phyloP scores from a whole-genome alignment of 2,329 filamentous ascomycete species.

The Aspergillus ustus region DNA sequence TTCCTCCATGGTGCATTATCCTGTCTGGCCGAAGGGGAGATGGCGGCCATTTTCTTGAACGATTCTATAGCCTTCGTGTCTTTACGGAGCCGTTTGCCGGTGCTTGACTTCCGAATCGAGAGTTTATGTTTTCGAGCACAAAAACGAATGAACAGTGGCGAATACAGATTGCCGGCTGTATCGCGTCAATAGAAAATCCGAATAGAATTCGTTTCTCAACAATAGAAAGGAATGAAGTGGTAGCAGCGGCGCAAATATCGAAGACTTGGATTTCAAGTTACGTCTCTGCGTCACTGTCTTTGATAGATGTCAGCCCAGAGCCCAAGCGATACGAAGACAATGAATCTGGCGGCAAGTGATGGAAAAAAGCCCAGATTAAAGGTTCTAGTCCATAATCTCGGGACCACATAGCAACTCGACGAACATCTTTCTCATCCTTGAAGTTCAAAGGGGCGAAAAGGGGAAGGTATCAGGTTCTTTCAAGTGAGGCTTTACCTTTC shows the following conservation, averaged over 20 bases:
- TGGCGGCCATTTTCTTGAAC: constrained; percentile 40
- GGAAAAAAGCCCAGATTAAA: constrained; percentile 17
- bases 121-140: constrained; percentile 55
- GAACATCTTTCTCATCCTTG: constrained; percentile 15
- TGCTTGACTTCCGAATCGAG: constrained; percentile 47
- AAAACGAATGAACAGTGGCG: constrained; percentile 69
- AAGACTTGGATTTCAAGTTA: constrained; percentile 24
- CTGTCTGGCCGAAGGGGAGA: constrained; percentile 46
- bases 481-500: constrained; percentile 45
- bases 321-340: constrained; percentile 24
- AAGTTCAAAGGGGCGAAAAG: constrained; percentile 19
- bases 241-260: constrained; percentile 31
- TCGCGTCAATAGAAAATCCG: constrained; percentile 26
- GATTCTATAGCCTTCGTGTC: constrained; percentile 37
- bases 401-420: constrained; percentile 17
- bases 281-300: constrained; percentile 38
- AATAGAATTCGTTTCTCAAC: constrained; percentile 7
- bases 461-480: constrained; percentile 22
- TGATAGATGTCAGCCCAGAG: constrained; percentile 38
- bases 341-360: constrained; percentile 15
- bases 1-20: constrained; percentile 66
- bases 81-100: constrained; percentile 48
- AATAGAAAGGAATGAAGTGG: constrained; percentile 25
- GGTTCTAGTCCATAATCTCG: constrained; percentile 20
- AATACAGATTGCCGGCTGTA: constrained; percentile 69